Percentiles rank a stretch among this genome's conserved stretches.
Evolutionary conservation across 176 grass and related monocot species (phyloP).

Genomic region (Avena insularis): DNA sequence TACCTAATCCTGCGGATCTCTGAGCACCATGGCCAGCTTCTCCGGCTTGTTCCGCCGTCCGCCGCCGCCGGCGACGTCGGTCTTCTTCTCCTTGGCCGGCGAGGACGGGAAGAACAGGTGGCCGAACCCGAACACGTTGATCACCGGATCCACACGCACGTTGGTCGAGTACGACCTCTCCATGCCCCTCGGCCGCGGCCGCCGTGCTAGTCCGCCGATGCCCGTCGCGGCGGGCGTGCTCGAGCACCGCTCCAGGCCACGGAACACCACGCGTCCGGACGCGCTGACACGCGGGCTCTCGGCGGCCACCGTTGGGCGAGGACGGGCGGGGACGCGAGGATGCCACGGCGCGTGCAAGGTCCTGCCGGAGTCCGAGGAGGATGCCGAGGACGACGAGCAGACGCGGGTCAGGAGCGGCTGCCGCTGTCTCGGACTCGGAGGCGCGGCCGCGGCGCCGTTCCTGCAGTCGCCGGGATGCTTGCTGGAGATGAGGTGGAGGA

Average conservation of each 20-base stretch:
- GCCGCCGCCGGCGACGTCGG: background rate
- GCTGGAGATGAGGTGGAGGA: conserved; percentile 52
- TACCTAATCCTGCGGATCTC: conserved; percentile 61
- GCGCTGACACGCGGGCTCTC: conserved; percentile 76
- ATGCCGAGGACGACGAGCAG: conserved; percentile 60
- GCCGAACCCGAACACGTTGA: conserved; percentile 67
- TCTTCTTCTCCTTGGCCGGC: conserved; percentile 51
- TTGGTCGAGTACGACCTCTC: conserved; percentile 71
- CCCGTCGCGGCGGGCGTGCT: conserved; percentile 59
- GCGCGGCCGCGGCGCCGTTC: conserved; percentile 4
- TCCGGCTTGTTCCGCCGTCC: conserved; percentile 52
- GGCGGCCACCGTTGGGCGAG: conserved; percentile 27
- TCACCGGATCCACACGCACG: conserved; percentile 73
- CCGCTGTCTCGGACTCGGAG: background rate
- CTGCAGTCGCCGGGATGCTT: conserved; percentile 8
- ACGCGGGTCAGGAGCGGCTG: conserved; percentile 48
- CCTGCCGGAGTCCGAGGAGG: conserved; percentile 59
- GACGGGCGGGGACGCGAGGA: background rate
- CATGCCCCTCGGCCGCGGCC: conserved; percentile 64
- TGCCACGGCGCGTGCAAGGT: conserved; percentile 36
- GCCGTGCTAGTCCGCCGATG: conserved; percentile 15
- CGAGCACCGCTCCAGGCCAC: conserved; percentile 68
- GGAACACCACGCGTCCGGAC: conserved; percentile 73
- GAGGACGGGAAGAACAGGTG: conserved; percentile 54
- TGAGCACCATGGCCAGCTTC: conserved; percentile 58